These are phyloP conservation scores for Pecoramyces ruminantium DNA, from an alignment of 192 early-diverging fungal genomes.

Conservation along the genomic window DNA sequence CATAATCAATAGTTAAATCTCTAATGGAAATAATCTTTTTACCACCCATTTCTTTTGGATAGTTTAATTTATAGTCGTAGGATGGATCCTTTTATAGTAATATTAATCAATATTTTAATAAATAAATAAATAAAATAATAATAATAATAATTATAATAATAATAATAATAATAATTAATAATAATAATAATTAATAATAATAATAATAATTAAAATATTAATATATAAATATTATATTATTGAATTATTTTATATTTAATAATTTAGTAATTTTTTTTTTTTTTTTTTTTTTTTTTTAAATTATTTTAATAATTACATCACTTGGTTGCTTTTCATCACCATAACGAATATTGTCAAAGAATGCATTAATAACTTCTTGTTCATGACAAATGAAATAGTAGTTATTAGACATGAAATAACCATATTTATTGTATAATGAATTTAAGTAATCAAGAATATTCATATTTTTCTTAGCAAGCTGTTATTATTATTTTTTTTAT, in stretches of 20 bases:
- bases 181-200: too few species aligned
- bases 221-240: too few species aligned
- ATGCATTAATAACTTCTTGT: conserved; percentile 38
- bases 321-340: conserved; percentile 16
- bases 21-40: conserved; percentile 53
- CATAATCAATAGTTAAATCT: conserved; percentile 79
- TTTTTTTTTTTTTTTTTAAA: too few species aligned
- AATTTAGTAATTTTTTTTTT: too few species aligned
- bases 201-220: too few species aligned
- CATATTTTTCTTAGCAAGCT: neutral
- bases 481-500: too few species aligned
- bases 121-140: too few species aligned
- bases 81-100: conserved; percentile 13
- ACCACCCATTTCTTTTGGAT: conserved; percentile 52
- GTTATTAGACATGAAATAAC: conserved; percentile 72
- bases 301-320: neutral
- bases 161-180: too few species aligned
- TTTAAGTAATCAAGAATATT: neutral
- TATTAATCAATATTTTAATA: too few species aligned
- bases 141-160: too few species aligned
- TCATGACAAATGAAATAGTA: conserved; percentile 77
- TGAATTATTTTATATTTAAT: too few species aligned
- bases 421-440: conserved; percentile 19
- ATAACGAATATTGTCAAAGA: conserved; percentile 72
- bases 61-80: conserved; percentile 23